Evolutionary conservation across 2,329 filamentous ascomycete species (phyloP), one percentile per base, ranked within the genome.

Genomic region (Stagonosporopsis rhizophila): DNA sequence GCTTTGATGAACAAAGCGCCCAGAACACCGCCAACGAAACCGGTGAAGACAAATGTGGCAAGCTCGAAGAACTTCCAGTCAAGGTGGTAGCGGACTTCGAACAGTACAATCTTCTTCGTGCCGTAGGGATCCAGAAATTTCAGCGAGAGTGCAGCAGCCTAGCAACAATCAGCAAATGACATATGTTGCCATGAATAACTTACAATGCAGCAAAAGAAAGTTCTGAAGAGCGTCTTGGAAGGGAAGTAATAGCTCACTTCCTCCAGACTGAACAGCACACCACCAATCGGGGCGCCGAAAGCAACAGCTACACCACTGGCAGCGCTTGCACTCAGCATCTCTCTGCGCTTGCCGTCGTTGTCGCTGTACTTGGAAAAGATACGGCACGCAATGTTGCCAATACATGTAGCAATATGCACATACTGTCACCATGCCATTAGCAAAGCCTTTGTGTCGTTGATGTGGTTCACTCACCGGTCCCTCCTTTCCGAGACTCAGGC

Each of bases 211-310:
- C 94, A 98, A 78, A 98, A 98, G 77, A 99, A 99, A 0, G 95
- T 98, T 49, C 95, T 84, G 80, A 99, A 99, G 8, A 99, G 84
- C 0, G 94, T 98, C 79, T 99, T 98, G 6, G 94, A 92, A 0
- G 95, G 94, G 74, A 98, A 98, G 77, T 98, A 98, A 76, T 98
- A 98, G 65, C 91, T 88, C 60, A 98, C 93, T 82, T 98, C 95
- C 77, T 99, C 95, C 27, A 98, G 78, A 30, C 92, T 92, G 76
- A 98, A 98, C 2, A 98, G 82, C 1, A 97, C 92, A 48, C 94
- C 94, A 8, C 92, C 92, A 38, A 90, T 87, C 1, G 94, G 94
- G 1, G 94, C 92, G 34, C 94, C 94, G 73, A 98, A 98, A 12
- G 94, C 94, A 28, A 98, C 94, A 11, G 93, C 91, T 5, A 98